Base-by-base conservation (phyloP, 352 stramenopile genomes). In the Pythium scleroteichum region DNA sequence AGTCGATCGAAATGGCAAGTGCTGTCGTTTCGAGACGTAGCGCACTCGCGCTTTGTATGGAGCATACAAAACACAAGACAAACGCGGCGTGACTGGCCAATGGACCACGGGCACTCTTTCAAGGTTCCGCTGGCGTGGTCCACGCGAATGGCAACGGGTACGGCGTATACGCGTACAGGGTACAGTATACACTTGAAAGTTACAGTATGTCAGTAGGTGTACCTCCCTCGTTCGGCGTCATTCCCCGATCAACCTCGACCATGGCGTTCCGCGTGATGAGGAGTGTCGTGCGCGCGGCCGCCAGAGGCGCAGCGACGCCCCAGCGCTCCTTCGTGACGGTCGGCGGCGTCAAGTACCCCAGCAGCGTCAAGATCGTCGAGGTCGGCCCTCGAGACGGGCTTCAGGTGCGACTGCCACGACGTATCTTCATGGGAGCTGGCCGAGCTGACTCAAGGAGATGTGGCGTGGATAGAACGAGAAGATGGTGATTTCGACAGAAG, bases 361-460 rank as follows among this genome's bases (percentile, higher is more conserved):
- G 49, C 33, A 84, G 72, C 56, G 91, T 97, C 49, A 96, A 92
- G 67, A 96, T 98, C 70, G 92, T 98, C 10, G 92, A 98, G 69
- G 96, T 99, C 19, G 96, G 96, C 27, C 95, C 96, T 23, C 82
- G 96, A 19, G 97, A 99, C 75, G 97, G 97, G 2, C 76, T 99
- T n/a, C 90, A 93, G 71, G 79, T 85, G 39, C 24, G 16, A 17
- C 14, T 59, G 17, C 29, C 29, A 35, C 29, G 29, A 35, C 5
- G n/a, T n/a, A n/a, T n/a, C n/a, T n/a, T n/a, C n/a, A 35, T 10
- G 29, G 22, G 29, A 20, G 27, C 3, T 63, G 22, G 35, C 16
- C 38, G 16, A 44, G 38, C 6, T 44, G 13, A 44, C 38, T 44
- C 38, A 44, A 5, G 13, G 38, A 44, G 29, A 35, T 50, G 47